Evolutionary conservation across 176 grass and related monocot genomes (phyloP).

Genomic region (Luzula sylvatica): DNA sequence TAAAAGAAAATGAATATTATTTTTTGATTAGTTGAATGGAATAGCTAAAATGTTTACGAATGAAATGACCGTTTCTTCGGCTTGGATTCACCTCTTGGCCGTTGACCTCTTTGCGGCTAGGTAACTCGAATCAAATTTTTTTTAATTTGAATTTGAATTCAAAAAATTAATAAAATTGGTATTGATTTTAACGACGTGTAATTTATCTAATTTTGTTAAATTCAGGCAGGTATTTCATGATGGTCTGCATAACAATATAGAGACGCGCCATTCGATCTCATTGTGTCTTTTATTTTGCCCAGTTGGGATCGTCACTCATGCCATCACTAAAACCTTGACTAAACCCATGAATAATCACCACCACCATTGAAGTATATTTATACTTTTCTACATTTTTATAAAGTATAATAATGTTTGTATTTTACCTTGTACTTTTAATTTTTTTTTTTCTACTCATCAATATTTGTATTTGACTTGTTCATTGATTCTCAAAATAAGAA

Average conservation of each 20-base stretch:
- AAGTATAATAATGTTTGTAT: slow-evolving; percentile 4
- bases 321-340: slow-evolving; percentile 44
- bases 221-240: slow-evolving; percentile 92
- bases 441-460: no score
- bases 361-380: slow-evolving; percentile 3
- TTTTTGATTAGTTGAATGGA: slow-evolving; percentile 38
- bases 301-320: slow-evolving; percentile 57
- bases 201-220: slow-evolving; percentile 1
- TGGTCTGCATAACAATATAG: slow-evolving; percentile 75
- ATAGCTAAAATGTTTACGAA: slow-evolving; percentile 81
- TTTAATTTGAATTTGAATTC: not conserved
- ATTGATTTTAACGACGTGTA: not conserved
- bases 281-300: slow-evolving; percentile 92
- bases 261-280: slow-evolving; percentile 77
- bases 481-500: slow-evolving; percentile 6
- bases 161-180: not conserved
- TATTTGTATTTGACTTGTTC: not conserved
- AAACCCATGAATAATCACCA: slow-evolving; percentile 20
- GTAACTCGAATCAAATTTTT: slow-evolving; percentile 12
- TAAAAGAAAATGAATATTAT: not conserved
- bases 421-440: not conserved
- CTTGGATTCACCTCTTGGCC: slow-evolving; percentile 96
- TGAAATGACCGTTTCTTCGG: slow-evolving; percentile 84
- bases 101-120: slow-evolving; percentile 86
- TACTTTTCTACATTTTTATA: not conserved